Evolutionary conservation across 257 asterid genomes (phyloP).

Genomic region (Solanum lycopersicoides): DNA sequence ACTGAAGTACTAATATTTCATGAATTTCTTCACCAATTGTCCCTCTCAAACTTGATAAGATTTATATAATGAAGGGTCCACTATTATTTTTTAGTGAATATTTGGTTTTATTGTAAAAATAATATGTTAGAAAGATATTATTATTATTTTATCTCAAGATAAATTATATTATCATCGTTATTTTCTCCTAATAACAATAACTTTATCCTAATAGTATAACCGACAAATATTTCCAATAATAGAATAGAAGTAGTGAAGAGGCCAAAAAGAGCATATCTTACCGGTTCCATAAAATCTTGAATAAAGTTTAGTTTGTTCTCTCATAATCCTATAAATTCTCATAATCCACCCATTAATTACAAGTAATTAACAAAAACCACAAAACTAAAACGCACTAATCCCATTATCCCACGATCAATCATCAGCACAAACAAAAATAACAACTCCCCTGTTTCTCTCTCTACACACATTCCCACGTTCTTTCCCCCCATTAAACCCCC

Average conservation of each 20-base stretch:
- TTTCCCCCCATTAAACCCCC: neutral
- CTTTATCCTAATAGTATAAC: neutral
- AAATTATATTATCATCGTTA: no score
- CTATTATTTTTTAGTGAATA: no score
- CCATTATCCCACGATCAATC: neutral
- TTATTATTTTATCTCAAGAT: no score
- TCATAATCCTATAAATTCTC: neutral
- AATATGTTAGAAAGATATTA: rapidly evolving
- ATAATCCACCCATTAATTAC: neutral
- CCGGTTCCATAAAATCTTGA: neutral
- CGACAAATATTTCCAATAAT: neutral
- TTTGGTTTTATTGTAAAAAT: no score
- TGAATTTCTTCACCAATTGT: neutral
- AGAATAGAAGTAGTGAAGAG: neutral
- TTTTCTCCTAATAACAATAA: neutral
- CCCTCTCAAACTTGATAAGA: neutral
- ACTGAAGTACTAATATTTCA: neutral
- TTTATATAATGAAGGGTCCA: neutral
- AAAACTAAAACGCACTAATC: neutral
- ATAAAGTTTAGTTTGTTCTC: neutral
- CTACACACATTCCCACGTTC: conserved; percentile 12
- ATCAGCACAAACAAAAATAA: neutral
- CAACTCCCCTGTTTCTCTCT: conserved; percentile 16
- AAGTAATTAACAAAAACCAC: neutral
- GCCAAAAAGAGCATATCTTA: neutral